Evolutionary conservation across 495 filamentous ascomycete genomes (phyloP), one percentile per base, ranked within the genome.

Genomic region (Annulohypoxylon stygium): DNA sequence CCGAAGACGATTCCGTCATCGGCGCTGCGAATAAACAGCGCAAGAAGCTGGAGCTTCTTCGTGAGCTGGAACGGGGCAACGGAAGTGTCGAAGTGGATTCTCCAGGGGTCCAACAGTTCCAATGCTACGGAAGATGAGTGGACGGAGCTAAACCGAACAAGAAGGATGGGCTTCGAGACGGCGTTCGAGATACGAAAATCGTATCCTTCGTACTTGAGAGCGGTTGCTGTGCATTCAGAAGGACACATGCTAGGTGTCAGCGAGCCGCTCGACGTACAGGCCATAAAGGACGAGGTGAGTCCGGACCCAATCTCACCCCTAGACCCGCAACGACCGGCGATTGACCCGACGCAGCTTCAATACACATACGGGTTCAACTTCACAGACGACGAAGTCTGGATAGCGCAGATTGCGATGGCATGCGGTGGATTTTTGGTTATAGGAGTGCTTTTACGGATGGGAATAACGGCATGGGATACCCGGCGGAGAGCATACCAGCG

Each of bases 61-160:
- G 81, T 80, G 8, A 80, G 78, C 54, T 83, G 81, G 81, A 83
- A 83, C 33, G 81, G 81, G 0, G 81, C 79, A 26, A 83, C 81
- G 26, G 80, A 81, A 61, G 78, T 80, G 4, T 70, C 43, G 16
- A 48, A 62, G 7, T 83, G 81, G 76, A 26, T 79, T 78, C 62
- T 80, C 59, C 61, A 74, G 73, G 63, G 71, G 71, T 39, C 74
- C 1, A 16, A 58, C 7, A 58, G 53, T 11, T 14, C 43, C 3
- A 65, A 61, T 11, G 61, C 61, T 11, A 61, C 63, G 2, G 76
- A 76, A 26, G 69, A 45, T 14, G 67, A 71, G 8, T 78, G 75
- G 33, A 51, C 68, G 43, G 50, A 67, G 8, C 43, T 80, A 9
- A 75, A 73, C n/a, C 73, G 77, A 43, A 71, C 55, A 41, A 65